These are phyloP conservation scores for Trametes maxima DNA, from an alignment of 768 basidiomycete genomes.

Conservation along the genomic window DNA sequence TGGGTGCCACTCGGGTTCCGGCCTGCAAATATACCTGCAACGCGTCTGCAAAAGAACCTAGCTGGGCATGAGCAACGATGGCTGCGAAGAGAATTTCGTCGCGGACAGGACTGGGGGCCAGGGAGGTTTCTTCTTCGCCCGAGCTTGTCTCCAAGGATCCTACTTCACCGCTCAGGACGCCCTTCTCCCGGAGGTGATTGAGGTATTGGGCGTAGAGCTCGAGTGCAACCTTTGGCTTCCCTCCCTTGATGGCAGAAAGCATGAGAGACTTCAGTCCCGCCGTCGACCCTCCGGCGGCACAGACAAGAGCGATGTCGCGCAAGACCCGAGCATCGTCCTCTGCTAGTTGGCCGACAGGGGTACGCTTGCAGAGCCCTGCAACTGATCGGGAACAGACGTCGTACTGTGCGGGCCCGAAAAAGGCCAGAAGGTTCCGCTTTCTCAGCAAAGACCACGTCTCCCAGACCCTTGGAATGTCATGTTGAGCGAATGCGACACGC, in stretches of 20 bases:
- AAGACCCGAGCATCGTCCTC: conserved; percentile 33
- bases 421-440: conserved; percentile 44
- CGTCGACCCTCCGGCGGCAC: conserved; percentile 47
- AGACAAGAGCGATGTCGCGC: conserved; percentile 52
- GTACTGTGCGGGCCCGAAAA: conserved; percentile 48
- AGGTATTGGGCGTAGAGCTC: conserved; percentile 20
- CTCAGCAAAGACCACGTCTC: conserved; percentile 48
- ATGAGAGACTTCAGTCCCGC: conserved; percentile 37
- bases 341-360: conserved; percentile 23
- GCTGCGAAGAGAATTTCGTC: conserved; percentile 50
- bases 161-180: background rate
- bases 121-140: background rate
- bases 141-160: background rate
- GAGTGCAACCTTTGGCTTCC: conserved; percentile 27
- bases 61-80: conserved; percentile 62
- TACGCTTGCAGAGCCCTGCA: conserved; percentile 20
- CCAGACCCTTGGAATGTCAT: conserved; percentile 36
- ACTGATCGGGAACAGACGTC: conserved; percentile 43
- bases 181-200: conserved; percentile 29
- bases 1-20: conserved; percentile 39
- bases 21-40: conserved; percentile 46
- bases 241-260: conserved; percentile 8
- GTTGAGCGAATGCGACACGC: conserved; percentile 38
- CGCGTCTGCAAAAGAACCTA: conserved; percentile 59
- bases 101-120: conserved; percentile 11